Base-by-base conservation (phyloP, 768 basidiomycete species). In the Chlorophyllum brunneum region DNA sequence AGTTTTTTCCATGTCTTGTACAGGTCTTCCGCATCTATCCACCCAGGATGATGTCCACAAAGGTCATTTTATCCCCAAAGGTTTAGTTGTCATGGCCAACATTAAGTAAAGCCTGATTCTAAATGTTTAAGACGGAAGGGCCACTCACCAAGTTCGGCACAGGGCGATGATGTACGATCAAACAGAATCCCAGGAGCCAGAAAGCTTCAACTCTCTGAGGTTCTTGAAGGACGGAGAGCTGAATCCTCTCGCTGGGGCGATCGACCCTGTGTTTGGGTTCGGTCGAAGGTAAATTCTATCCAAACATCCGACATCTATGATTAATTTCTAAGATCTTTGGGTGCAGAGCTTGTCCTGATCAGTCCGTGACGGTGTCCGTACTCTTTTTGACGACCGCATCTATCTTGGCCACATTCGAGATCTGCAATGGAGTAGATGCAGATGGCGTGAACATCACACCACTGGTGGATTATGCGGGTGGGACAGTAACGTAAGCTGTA, bases 181-280 rank as follows among this genome's bases (percentile, higher is more conserved):
- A 23, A 36, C 40, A 4, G 20, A 45, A 11, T 63, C 56, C 29
- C 58, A 55, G 6, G 56, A 63, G 1, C 61, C 61, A 15, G 50
- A 39, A 20, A 40, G 41, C 16, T 58, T 63, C 53, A 58, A 56
- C 11, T 60, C 61, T n/a, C 60, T 61, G 20, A 39, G 61, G 31
- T 63, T 58, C 39, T 49, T 63, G 39, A 49, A 56, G 48, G 47
- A 61, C 51, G 61, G 61, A 16, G 38, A 58, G 22, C 16, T 58
- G 9, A 48, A 61, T 20, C 27, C 10, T 20, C 38, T 11, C 5
- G 10, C 4, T 4, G 48, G 41, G 13, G 27, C 44, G 5, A 4
- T 15, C 2, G 38, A 40, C 5, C 10, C 30, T 3, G 23, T 13
- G 2, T 50, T 50, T n/a, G 48, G 48, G 4, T 50, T 50, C 22